Evolutionary conservation across 305 asterid genomes (phyloP), one percentile per base, ranked within the genome.

Genomic region (Fraxinus nigra): DNA sequence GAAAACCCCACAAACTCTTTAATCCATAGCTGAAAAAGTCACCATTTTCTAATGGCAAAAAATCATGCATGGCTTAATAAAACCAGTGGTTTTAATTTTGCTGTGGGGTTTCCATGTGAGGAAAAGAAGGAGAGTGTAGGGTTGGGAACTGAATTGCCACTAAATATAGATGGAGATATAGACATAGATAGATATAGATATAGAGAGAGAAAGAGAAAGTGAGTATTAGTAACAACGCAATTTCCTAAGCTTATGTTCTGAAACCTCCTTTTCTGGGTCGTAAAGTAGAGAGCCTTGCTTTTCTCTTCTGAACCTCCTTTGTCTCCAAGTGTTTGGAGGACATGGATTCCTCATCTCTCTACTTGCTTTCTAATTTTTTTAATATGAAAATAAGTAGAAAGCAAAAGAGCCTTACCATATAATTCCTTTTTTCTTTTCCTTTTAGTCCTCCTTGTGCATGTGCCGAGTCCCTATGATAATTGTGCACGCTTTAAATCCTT

Each of bases 291-390:
- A 79, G 61, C 85, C 30, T 87, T 85, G 88, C 92, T 89, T 90
- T 85, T 82, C 81, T 86, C 56, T 72, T 89, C 91, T 89, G 91
- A 82, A 89, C 65, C 87, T 76, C 82, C 80, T 90, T 90, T 90
- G 93, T 90, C 93, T 78, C 37, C 81, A 84, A 83, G 91, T 82
- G 92, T 84, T 90, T 90, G 93, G 93, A 86, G 84, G 82, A 86
- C 86, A 78, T 87, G 89, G 93, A 89, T 89, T 89, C 92, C 86
- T 81, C 85, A 13, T 75, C 79, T 80, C 65, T 78, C 67, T 28
- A 34, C 35, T 34, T 72, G 61, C 78, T 18, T 9, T 54, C 65
- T 10, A 22, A 7, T 59, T 76, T 73, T 73, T 79, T 78, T 24
- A 14, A 48, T 48, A 69, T 20, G 80, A 16, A 24, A 76, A 32